Base-by-base conservation (phyloP, 1,139 yeast genomes). In the Zygoascus sp. region DNA sequence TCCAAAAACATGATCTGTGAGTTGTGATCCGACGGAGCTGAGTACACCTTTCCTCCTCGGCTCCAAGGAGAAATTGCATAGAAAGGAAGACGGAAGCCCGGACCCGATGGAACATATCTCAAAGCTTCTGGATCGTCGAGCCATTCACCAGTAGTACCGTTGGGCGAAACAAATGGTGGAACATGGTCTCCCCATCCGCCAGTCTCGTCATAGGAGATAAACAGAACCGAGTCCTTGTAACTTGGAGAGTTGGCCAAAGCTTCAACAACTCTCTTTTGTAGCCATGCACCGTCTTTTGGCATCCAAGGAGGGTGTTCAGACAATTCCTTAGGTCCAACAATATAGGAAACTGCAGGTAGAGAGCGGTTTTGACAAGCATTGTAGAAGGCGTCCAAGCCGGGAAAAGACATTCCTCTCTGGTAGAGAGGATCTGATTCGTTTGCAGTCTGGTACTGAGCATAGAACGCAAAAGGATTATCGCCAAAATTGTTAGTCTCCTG, bases 181-280 rank as follows among this genome's bases (percentile, higher is more conserved):
- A 56, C 59, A 32, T 56, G 59, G 42, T 56, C 59, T 22, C 58
- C 58, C 44, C 47, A 56, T 20, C 59, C 59, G 10, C 59, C 59
- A 25, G 59, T 54, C 42, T 56, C 59, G 45, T 56, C 59, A 40
- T 56, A 56, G 10, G 58, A 46, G 16, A 54, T 49, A 19, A 56
- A 27, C 27, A 56, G 41, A 9, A 49, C 58, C 23, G 59, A 53
- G 17, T 52, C 47, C 30, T 51, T 51, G 45, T 53, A 52, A 22
- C 35, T 40, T 2, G 54, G 58, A 8, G 54, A 48, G 13, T 39
- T 45, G 11, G 36, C 43, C 22, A 53, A 44, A n/a, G 57, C 53
- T 20, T 54, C 50, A 28, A 54, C 45, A 8, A 53, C 42, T 46
- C 50, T 45, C 28, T 53, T 42, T 27, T 45, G 45, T 10, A 56